Base-by-base conservation (phyloP, 306 rosid genomes). In the Myrica gale region DNA sequence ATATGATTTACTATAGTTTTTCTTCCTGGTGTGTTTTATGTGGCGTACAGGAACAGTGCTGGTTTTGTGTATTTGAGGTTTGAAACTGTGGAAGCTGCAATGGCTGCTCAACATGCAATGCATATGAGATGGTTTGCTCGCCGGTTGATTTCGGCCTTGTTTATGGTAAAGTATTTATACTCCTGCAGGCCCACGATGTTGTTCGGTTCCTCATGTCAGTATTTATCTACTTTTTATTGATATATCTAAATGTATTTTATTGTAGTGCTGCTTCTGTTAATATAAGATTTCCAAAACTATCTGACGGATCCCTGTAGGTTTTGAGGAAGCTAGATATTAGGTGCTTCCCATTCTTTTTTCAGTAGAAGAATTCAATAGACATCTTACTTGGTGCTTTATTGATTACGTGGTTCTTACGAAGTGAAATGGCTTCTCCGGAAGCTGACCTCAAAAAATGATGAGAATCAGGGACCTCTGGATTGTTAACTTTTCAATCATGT, bases 41-140 rank as follows among this genome's bases (percentile, higher is more conserved):
- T 9, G 56, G 53, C 21, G 13, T 71, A 67, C 92, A 96, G 99
- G 85, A 85, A 91, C 66, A 96, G 96, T 84, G 90, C 99, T 9
- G 99, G 99, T 47, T 90, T 82, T 46, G 99, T 92, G 72, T 96
- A 92, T 79, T 72, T 96, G 93, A 91, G 74, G 81, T 96, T 90
- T 84, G 96, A 92, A 56, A 67, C 96, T 9, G 92, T 88, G 80
- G 96, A 96, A 77, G 99, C 87, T 53, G 88, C 99, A 47, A 80
- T 87, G 60, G 92, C 82, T 39, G 98, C 98, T 47, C 99, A 96
- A 83, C 96, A 80, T 44, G 85, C 99, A 47, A 96, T 96, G 99
- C 97, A 96, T 78, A 39, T 82, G 85, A 87, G 99, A 88, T 96
- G 97, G 97, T 96, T 96, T 87, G 99, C 99, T 15, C 91, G 99